Evolutionary conservation across 2,329 filamentous ascomycete species (phyloP), one percentile per base, ranked within the genome.

Genomic region (Diaporthe amygdali): DNA sequence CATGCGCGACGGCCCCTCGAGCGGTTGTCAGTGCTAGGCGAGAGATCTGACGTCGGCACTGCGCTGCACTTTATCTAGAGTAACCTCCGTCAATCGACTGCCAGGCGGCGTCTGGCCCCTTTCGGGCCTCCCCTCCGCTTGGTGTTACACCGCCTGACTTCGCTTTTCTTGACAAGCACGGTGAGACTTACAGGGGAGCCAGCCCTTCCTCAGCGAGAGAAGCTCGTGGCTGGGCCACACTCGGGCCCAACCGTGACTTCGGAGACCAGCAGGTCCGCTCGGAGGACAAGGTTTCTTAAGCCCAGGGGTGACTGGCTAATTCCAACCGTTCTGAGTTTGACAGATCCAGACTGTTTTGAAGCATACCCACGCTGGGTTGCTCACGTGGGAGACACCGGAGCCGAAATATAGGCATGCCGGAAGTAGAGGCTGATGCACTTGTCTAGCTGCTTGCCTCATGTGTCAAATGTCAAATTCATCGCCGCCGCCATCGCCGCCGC

Each of bases 21-120:
- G 59, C 30, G 30, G 44, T 49, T 49, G 41, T 49, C 44, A 64
- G n/a, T 64, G 59, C 44, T 49, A 49, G 44, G 37, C 37, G 59
- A 37, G 59, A 49, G 59, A 64, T 64, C 59, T 64, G 59, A 64
- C 59, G 34, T 47, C 59, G 59, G 59, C 59, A 49, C 44, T 64
- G 59, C 59, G 59, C 59, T 64, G 59, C 59, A 64, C 59, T 64
- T 49, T 64, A 64, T 64, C 59, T 64, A 49, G 44, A 64, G 59
- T 64, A 37, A 64, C 59, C 59, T 46, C 59, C 59, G 59, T 37
- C 12, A 64, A 49, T 37, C 44, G 44, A 64, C 59, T 64, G 59
- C 59, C 44, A 64, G 37, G 44, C 30, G 59, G 30, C 41, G 17
- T 41, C 59, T 64, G 59, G 41, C 59, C 59, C 44, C 44, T 64